phyloP scores from a whole-genome alignment of 163 green algal genomes.

The Trebouxia gelatinosa region DNA sequence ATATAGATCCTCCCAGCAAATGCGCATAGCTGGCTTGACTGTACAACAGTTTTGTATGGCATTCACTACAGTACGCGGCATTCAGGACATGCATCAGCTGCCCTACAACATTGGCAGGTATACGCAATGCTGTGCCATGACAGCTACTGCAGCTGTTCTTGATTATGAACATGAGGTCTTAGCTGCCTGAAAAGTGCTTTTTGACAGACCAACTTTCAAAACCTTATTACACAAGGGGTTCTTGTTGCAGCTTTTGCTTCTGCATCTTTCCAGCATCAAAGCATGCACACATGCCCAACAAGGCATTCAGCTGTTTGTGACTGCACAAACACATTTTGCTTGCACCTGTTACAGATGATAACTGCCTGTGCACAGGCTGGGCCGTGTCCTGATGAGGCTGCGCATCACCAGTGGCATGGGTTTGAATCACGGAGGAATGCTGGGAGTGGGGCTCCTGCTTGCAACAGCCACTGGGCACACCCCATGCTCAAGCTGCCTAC shows the following conservation, averaged over 20 bases:
- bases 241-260: neutral
- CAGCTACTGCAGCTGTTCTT: neutral
- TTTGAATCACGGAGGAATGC: neutral
- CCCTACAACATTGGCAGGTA: neutral
- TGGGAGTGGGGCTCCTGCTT: neutral
- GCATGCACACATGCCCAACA: neutral
- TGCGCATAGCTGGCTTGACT: neutral
- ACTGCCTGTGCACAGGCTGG: neutral
- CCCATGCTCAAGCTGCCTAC: neutral
- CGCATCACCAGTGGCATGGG: neutral
- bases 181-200: neutral
- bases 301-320: neutral
- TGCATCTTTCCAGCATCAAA: neutral
- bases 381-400: neutral
- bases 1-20: neutral
- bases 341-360: neutral
- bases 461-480: neutral
- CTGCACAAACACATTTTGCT: neutral
- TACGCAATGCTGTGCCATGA: too few species aligned
- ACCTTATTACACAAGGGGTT: neutral
- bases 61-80: neutral
- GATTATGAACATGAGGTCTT: neutral
- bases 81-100: neutral
- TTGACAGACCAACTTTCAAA: neutral
- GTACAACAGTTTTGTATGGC: neutral